These are phyloP conservation scores for Cucurbita ficifolia DNA, from an alignment of 306 rosid genomes.

Conservation along the genomic window DNA sequence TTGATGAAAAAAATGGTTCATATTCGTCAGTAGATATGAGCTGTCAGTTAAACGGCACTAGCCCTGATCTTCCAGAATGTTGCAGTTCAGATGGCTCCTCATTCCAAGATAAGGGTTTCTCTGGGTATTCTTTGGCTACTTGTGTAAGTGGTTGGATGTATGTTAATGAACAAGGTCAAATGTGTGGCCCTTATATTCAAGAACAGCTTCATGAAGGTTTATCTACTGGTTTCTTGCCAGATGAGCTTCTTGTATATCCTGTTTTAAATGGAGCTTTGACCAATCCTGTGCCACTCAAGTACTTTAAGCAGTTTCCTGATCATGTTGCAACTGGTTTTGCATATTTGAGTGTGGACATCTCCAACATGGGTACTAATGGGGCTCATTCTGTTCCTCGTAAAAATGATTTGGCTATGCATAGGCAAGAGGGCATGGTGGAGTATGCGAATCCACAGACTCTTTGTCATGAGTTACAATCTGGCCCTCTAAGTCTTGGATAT, in stretches of 20 bases:
- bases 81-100: slow-evolving; percentile 26
- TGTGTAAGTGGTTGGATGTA: slow-evolving; percentile 92
- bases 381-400: slow-evolving; percentile 19
- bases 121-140: slow-evolving; percentile 31
- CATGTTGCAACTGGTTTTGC: slow-evolving; percentile 81
- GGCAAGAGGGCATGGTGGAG: slow-evolving; percentile 22
- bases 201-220: slow-evolving; percentile 77
- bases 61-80: slow-evolving; percentile 24
- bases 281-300: slow-evolving; percentile 78
- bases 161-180: slow-evolving; percentile 69
- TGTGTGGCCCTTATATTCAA: slow-evolving; percentile 94
- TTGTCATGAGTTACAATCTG: slow-evolving; percentile 22
- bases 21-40: slow-evolving; percentile 41
- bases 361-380: slow-evolving; percentile 18
- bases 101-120: slow-evolving; percentile 27
- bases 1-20: slow-evolving; percentile 27
- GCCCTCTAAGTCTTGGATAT: slow-evolving; percentile 14
- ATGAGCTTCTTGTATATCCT: slow-evolving; percentile 85
- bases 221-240: slow-evolving; percentile 78
- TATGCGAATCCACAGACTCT: slow-evolving; percentile 16
- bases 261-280: slow-evolving; percentile 43
- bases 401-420: slow-evolving; percentile 16
- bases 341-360: slow-evolving; percentile 29
- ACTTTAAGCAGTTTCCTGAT: slow-evolving; percentile 79
- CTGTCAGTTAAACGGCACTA: slow-evolving; percentile 40